Evolutionary conservation across 2,329 filamentous ascomycete genomes (phyloP), one percentile per base, ranked within the genome.

Genomic region (Grosmannia serpens): DNA sequence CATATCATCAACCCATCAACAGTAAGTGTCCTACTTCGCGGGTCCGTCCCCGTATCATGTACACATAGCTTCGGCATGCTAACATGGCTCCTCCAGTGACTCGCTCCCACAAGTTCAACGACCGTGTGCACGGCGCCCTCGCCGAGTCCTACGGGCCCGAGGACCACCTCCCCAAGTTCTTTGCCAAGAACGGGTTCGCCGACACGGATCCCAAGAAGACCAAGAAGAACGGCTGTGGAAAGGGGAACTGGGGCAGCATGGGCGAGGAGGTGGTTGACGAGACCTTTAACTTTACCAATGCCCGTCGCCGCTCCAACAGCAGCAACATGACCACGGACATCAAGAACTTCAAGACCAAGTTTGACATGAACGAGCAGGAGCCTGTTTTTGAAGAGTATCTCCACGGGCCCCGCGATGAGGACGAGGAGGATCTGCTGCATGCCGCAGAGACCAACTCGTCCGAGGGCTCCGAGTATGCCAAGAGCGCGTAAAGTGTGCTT

Each of bases 211-310:
- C 94, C 62, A 91, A 89, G 74, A 94, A 95, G 80, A 86, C 88
- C 70, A 99, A 99, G 85, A 99, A 99, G 79, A 89, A 95, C 69
- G 92, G 92, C 63, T 87, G 83, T 65, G 92, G 92, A 65, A 91
- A 89, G 74, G 90, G 88, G 70, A 96, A 96, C 74, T 99, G 92
- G 92, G 94, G 94, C 67, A 82, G 81, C 62, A 78, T 85, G 52
- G 91, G 89, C 62, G 88, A 91, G 62, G 94, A 97, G 74, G 78
- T 92, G 63, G 79, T 91, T 68, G 90, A 96, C 70, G 85, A 88
- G 68, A 78, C 84, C 65, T 95, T 94, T 77, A 91, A 85, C 69
- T 85, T 95, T 69, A 81, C 80, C 77, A 94, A 96, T 67, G 78
- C 88, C 59, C 90, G 92, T 63, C 94, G 92, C 71, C 91, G 89